Percentiles rank a stretch among this genome's conserved stretches.
These are phyloP conservation scores for Magnusiomyces paraingens DNA, from an alignment of 1,139 yeast genomes.

Conservation along the genomic window DNA sequence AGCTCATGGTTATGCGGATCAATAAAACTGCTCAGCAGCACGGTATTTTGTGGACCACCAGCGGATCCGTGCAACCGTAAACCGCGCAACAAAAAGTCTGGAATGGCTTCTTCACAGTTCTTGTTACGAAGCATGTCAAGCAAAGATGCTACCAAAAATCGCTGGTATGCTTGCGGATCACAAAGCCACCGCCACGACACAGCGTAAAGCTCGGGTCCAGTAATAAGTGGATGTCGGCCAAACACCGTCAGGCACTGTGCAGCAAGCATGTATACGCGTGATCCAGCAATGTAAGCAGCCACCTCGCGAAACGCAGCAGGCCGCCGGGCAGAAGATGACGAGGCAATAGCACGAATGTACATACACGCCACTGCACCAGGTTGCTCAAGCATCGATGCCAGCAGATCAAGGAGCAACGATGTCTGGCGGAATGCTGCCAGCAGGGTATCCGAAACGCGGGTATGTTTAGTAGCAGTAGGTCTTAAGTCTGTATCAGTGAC, in stretches of 20 bases:
- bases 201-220: neutral
- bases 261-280: neutral
- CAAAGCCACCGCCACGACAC: slow-evolving; percentile 2
- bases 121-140: too few relatives aligned
- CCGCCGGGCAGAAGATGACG: neutral
- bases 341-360: neutral
- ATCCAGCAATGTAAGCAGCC: neutral
- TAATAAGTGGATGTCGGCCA: neutral
- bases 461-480: neutral
- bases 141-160: neutral
- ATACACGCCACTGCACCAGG: neutral
- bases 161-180: neutral
- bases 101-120: too few relatives aligned
- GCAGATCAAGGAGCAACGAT: neutral
- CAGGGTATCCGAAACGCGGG: neutral
- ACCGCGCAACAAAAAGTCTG: too few relatives aligned
- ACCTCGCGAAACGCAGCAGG: neutral
- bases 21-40: neutral
- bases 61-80: neutral
- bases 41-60: too few relatives aligned
- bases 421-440: neutral
- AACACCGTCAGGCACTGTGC: neutral
- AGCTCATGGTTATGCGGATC: neutral
- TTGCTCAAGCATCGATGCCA: neutral
- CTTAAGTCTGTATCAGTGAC: too few relatives aligned